Evolutionary conservation across 352 stramenopile genomes (phyloP).

Genomic region (Phytopythium ostracodes): DNA sequence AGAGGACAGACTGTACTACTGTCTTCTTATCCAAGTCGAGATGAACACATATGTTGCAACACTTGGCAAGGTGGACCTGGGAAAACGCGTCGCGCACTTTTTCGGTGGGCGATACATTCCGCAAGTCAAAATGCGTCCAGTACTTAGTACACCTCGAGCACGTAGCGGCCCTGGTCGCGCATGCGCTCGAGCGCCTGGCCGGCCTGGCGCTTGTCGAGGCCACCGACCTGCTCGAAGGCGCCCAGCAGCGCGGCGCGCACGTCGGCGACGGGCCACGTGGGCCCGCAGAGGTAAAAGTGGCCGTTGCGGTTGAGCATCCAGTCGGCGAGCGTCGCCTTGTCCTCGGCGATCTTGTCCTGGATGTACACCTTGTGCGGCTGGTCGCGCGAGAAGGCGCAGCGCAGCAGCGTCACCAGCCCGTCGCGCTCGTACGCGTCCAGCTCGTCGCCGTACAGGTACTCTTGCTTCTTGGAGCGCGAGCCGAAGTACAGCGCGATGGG

Average conservation of each 20-base stretch:
- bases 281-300: constrained; percentile 85
- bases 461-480: constrained; percentile 88
- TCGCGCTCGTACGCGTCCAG: constrained; percentile 81
- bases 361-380: constrained; percentile 90
- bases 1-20: too few species aligned
- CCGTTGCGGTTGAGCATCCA: constrained; percentile 69
- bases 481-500: constrained; percentile 93
- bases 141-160: constrained; percentile 82
- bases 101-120: too few species aligned
- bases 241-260: constrained; percentile 64
- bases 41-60: too few species aligned
- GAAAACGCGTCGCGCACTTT: too few species aligned
- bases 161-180: constrained; percentile 75
- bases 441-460: constrained; percentile 96
- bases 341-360: constrained; percentile 83
- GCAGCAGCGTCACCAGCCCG: constrained; percentile 77
- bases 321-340: constrained; percentile 71
- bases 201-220: constrained; percentile 58
- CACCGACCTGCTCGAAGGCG: constrained; percentile 47
- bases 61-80: too few species aligned
- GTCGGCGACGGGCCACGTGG: constrained; percentile 76
- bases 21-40: too few species aligned
- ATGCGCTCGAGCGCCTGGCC: constrained; percentile 76
- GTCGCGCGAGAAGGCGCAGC: constrained; percentile 86
- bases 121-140: too few species aligned